Base-by-base conservation (phyloP, 2,329 filamentous ascomycete genomes). In the Chlorencoelia australis region DNA sequence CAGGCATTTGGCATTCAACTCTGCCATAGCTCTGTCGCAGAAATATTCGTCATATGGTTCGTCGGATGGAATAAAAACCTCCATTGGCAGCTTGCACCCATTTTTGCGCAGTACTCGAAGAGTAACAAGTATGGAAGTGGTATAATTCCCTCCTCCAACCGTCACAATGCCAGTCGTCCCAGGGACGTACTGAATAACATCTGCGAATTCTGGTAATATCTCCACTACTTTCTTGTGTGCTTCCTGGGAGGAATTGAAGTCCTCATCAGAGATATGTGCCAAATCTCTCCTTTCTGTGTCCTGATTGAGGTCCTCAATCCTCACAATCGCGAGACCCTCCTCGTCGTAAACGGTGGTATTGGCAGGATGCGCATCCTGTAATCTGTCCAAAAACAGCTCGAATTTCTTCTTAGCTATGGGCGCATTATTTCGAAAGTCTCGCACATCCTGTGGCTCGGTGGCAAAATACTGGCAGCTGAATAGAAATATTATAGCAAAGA, bases 91-190 rank as follows among this genome's bases (percentile, higher is more conserved):
- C 5, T 47, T 48, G 13, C 55, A 60, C 21, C 59, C 58, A 4
- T 60, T 59, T 17, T 49, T 47, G 8, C 62, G 56, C 13, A 65
- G 48, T 57, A 65, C 61, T 5, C 56, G 57, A 2, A 65, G 39
- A 0, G 56, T 57, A 7, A 64, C 55, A 3, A 64, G 45, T n/a
- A 61, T 46, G 9, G 58, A 51, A 1, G 58, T 55, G 21, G 62
- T 54, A 32, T 60, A 58, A 18, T 50, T 43, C 4, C 54, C 47
- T 17, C 57, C 57, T 2, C 54, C 57, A 0, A 56, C 65, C 3
- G 62, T 66, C 6, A 68, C 65, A 13, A 68, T 54, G 1, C 65
- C 66, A 22, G 18, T 26, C 8, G 38, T 29, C 7, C 16, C 7
- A 10, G 37, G 10, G 14, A 13, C 26, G 6, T 39, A 39, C 7